A percentile compares a stretch with the other conserved stretches of the same genome.
These are phyloP conservation scores for Pseudopithomyces maydicus DNA, from an alignment of 2,329 filamentous ascomycete species.

Conservation along the genomic window DNA sequence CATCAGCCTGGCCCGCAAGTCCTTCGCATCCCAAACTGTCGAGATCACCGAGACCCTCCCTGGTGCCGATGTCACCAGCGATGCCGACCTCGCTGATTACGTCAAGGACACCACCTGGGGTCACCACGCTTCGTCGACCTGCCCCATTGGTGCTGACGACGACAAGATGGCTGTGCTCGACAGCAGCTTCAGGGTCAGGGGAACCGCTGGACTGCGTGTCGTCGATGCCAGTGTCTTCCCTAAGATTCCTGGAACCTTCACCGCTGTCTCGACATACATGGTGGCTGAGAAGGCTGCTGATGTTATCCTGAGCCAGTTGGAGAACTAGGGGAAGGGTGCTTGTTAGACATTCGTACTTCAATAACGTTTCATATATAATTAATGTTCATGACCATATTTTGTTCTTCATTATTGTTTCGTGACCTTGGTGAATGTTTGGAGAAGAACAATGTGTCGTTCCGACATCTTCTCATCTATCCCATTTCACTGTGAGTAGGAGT, in stretches of 20 bases:
- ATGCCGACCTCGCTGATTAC: constrained; percentile 36
- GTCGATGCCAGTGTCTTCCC: constrained; percentile 41
- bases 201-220: constrained; percentile 58
- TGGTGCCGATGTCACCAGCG: constrained; percentile 50
- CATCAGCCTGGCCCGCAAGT: constrained; percentile 55
- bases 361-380: no score
- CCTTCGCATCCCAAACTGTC: constrained; percentile 41
- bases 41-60: constrained; percentile 53
- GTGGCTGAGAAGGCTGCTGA: constrained; percentile 67
- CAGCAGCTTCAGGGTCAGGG: constrained; percentile 56
- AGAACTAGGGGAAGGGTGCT: not conserved
- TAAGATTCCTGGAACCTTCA: constrained; percentile 57
- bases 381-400: no score
- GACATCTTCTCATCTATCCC: no score
- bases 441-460: no score
- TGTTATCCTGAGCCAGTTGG: constrained; percentile 52
- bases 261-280: constrained; percentile 60
- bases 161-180: constrained; percentile 61
- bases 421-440: no score
- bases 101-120: constrained; percentile 45
- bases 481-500: no score
- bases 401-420: no score
- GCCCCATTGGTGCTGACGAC: constrained; percentile 58
- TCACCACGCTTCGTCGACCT: constrained; percentile 64
- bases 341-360: no score